These are phyloP conservation scores for Rhodotorula mucilaginosa DNA, from an alignment of 1,284 basidiomycete species.

Conservation along the genomic window DNA sequence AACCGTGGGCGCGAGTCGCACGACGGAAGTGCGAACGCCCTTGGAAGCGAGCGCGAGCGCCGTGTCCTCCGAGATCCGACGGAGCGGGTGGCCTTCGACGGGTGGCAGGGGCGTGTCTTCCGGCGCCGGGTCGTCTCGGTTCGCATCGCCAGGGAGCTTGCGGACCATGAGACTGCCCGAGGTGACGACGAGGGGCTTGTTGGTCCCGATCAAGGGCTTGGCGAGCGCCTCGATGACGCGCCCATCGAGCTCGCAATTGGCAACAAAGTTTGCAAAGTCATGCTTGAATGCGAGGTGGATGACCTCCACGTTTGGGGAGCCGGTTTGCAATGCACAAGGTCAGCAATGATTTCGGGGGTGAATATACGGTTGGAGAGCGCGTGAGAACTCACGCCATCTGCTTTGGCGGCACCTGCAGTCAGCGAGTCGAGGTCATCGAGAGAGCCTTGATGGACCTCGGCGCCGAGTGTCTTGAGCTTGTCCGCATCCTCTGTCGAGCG, in stretches of 20 bases:
- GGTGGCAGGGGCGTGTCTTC: neutral
- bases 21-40: slow-evolving; percentile 31
- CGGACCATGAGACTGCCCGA: slow-evolving; percentile 21
- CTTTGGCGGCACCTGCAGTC: slow-evolving; percentile 29
- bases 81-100: neutral
- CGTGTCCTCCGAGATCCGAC: slow-evolving; percentile 15
- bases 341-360: neutral
- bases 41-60: neutral
- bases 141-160: neutral
- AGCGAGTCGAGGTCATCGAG: slow-evolving; percentile 43
- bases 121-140: neutral
- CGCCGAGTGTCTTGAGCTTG: slow-evolving; percentile 36
- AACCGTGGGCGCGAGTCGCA: slow-evolving; percentile 41
- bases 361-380: neutral
- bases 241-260: slow-evolving; percentile 27
- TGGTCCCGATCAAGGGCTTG: slow-evolving; percentile 33
- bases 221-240: slow-evolving; percentile 38
- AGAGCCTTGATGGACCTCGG: slow-evolving; percentile 31
- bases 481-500: slow-evolving; percentile 38
- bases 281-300: slow-evolving; percentile 47
- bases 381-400: slow-evolving; percentile 36
- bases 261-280: slow-evolving; percentile 30
- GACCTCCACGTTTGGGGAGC: slow-evolving; percentile 2
- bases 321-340: neutral
- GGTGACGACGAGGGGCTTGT: slow-evolving; percentile 38